Percentiles rank a stretch among this genome's conserved stretches.
Evolutionary conservation across 768 basidiomycete genomes (phyloP).

Genomic region (Arthromyces matolae): DNA sequence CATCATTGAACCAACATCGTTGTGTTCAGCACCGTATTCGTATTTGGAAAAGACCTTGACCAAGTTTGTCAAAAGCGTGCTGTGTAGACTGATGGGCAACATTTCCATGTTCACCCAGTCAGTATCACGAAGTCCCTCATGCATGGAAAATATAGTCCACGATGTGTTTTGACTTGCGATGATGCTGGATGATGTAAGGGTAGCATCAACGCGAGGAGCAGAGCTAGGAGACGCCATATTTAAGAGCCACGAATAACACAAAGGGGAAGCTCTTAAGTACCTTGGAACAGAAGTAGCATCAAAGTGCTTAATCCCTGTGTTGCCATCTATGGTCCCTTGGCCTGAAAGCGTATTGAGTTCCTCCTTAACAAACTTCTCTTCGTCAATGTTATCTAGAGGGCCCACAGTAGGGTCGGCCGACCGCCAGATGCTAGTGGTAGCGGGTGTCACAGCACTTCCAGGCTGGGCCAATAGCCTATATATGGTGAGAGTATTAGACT

Average conservation of each 20-base stretch:
- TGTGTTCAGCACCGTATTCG: constrained; percentile 12
- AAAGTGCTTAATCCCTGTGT: constrained; percentile 16
- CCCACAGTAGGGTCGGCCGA: background rate
- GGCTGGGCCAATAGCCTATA: constrained; percentile 2
- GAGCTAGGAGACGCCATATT: background rate
- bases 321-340: constrained; percentile 6
- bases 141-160: constrained; percentile 34
- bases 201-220: constrained; percentile 4
- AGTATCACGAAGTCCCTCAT: constrained; percentile 31
- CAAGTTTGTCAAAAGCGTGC: constrained; percentile 8
- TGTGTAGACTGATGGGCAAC: constrained; percentile 27
- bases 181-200: constrained; percentile 6
- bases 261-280: no score
- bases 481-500: background rate
- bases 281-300: constrained; percentile 14
- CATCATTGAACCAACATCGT: constrained; percentile 11
- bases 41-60: constrained; percentile 9
- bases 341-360: background rate
- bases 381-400: background rate
- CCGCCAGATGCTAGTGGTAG: background rate
- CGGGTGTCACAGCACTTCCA: background rate
- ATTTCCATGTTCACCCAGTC: constrained; percentile 21
- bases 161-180: constrained; percentile 6
- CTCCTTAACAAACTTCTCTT: background rate
- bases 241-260: background rate